phyloP scores from a whole-genome alignment of 2,329 filamentous ascomycete genomes.

The Biscogniauxia mediterranea region DNA sequence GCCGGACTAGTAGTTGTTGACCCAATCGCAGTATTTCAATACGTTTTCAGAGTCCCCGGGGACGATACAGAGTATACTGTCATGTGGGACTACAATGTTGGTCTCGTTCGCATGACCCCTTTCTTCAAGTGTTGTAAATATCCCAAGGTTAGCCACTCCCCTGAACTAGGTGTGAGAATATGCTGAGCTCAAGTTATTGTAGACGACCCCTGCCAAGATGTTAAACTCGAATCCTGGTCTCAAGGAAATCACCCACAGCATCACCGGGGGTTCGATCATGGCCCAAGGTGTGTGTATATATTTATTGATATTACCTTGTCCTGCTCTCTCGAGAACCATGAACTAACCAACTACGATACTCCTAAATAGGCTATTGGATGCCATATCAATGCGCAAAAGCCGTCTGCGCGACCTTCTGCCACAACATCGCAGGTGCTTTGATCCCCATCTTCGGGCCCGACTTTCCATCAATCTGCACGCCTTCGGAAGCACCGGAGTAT shows the following conservation, averaged over 20 bases:
- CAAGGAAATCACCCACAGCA: constrained; percentile 86
- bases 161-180: constrained; percentile 2
- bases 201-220: constrained; percentile 90
- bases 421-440: constrained; percentile 76
- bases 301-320: background rate
- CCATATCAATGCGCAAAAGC: constrained; percentile 83
- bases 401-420: constrained; percentile 87
- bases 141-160: constrained; percentile 64
- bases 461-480: constrained; percentile 72
- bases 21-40: constrained; percentile 68
- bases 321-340: constrained; percentile 1
- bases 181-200: constrained; percentile 2
- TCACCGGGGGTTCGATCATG: constrained; percentile 85
- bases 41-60: constrained; percentile 71
- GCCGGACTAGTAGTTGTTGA: constrained; percentile 15
- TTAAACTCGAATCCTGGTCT: constrained; percentile 75
- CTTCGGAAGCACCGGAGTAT: constrained; percentile 61
- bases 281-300: constrained; percentile 70
- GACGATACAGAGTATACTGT: constrained; percentile 69
- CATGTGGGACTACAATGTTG: constrained; percentile 97
- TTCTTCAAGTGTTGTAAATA: constrained; percentile 91
- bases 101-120: constrained; percentile 88
- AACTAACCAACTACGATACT: constrained; percentile 9
- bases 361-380: constrained; percentile 84
- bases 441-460: constrained; percentile 86